phyloP scores from a whole-genome alignment of 106 monocot species.

The Allium fistulosum region DNA sequence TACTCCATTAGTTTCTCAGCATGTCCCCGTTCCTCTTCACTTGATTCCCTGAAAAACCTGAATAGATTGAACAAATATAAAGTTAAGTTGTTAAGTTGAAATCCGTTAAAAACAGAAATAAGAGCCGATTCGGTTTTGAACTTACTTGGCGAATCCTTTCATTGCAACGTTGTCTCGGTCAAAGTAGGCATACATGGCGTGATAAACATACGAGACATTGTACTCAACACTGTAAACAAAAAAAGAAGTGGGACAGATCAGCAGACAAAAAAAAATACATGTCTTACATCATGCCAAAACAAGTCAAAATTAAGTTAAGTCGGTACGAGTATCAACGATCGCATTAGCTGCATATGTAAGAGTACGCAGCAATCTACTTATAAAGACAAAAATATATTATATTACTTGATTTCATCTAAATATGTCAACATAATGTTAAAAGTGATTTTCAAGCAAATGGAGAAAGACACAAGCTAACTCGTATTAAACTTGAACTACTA shows the following conservation, averaged over 20 bases:
- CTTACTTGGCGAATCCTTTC: constrained; percentile 81
- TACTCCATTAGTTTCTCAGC: constrained; percentile 54
- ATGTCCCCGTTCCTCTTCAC: constrained; percentile 46
- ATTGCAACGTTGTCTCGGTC: constrained; percentile 80
- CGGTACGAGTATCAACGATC: too few species aligned
- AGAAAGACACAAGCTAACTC: too few species aligned
- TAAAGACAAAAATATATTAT: too few species aligned
- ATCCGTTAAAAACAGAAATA: background rate
- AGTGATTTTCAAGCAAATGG: too few species aligned
- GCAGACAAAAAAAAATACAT: too few species aligned
- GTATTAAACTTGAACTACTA: too few species aligned
- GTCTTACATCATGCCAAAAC: too few species aligned
- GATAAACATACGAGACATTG: constrained; percentile 87
- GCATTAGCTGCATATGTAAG: too few species aligned
- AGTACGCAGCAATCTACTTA: too few species aligned
- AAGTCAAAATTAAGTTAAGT: too few species aligned
- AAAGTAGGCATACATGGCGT: constrained; percentile 84
- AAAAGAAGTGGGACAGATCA: background rate
- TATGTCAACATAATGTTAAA: too few species aligned
- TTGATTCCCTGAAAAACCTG: constrained; percentile 57
- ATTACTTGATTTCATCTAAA: too few species aligned
- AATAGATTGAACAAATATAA: background rate
- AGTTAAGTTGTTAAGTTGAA: background rate
- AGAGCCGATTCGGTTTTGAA: background rate
- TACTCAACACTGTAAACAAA: constrained; percentile 46